Conservation (phyloP, 192 early-diverging fungal species). For the Coemansia brasiliensis region DNA sequence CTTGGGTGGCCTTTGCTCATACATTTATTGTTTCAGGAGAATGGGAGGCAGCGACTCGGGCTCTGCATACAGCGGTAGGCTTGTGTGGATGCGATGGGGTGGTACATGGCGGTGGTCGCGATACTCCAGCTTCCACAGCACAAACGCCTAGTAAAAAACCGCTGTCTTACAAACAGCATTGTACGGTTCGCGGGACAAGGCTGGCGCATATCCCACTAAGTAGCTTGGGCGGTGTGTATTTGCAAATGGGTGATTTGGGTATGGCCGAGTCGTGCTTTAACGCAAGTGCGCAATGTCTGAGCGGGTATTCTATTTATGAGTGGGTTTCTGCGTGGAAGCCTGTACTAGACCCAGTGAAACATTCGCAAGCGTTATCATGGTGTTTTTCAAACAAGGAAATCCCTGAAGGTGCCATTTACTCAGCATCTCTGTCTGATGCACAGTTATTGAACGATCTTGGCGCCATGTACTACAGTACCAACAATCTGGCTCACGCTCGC, state of each 20-base stretch:
- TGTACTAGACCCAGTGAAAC: conserved; percentile 10
- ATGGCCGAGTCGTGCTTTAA: conserved; percentile 56
- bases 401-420: neutral
- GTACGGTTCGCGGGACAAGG: conserved; percentile 26
- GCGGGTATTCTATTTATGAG: conserved; percentile 20
- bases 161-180: neutral
- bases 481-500: conserved; percentile 18
- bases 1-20: conserved; percentile 55
- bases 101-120: conserved; percentile 35
- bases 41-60: conserved; percentile 54
- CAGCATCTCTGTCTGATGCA: conserved; percentile 31
- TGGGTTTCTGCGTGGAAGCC: conserved; percentile 34
- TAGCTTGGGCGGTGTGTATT: conserved; percentile 47
- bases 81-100: conserved; percentile 51
- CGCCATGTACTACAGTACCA: conserved; percentile 33
- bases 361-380: conserved; percentile 17
- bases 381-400: conserved; percentile 5
- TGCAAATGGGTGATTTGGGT: conserved; percentile 47
- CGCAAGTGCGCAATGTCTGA: conserved; percentile 41
- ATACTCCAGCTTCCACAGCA: neutral
- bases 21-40: conserved; percentile 49
- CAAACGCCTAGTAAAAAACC: conserved; percentile 1
- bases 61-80: conserved; percentile 48
- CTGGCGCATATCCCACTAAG: conserved; percentile 50
- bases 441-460: conserved; percentile 50